Evolutionary conservation across 2,329 filamentous ascomycete species (phyloP).

Genomic region (Corinectria fuckeliana): DNA sequence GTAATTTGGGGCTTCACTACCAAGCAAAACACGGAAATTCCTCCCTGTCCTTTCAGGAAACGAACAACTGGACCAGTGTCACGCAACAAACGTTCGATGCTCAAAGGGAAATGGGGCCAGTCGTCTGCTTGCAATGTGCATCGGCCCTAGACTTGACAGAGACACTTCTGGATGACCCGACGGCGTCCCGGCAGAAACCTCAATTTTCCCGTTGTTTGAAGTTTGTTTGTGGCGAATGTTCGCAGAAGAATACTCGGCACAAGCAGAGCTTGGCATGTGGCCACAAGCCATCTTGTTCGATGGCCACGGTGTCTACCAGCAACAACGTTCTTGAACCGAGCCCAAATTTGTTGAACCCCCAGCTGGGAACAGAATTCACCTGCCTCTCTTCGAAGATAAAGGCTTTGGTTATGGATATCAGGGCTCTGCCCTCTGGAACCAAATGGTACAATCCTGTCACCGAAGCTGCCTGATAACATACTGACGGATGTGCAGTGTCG

Average conservation of each 20-base stretch:
- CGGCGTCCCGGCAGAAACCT: not conserved
- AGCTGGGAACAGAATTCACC: not conserved
- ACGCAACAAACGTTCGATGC: constrained; percentile 47
- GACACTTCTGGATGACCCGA: constrained; percentile 27
- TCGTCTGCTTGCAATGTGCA: constrained; percentile 41
- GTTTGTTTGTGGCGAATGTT: constrained; percentile 44
- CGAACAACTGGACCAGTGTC: constrained; percentile 17
- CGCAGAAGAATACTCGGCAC: not conserved
- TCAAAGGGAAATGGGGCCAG: constrained; percentile 34
- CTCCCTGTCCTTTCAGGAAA: not conserved
- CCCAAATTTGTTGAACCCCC: not conserved
- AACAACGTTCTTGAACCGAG: constrained; percentile 31
- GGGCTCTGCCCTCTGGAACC: constrained; percentile 26
- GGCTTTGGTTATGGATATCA: constrained; percentile 43
- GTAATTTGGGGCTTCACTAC: constrained; percentile 54
- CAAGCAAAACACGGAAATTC: constrained; percentile 36
- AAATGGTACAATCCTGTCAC: constrained; percentile 43
- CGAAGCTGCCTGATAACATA: not conserved
- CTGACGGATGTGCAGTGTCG: constrained; percentile 45
- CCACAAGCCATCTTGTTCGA: constrained; percentile 32
- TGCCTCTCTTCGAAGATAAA: constrained; percentile 43
- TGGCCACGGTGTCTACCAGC: constrained; percentile 35
- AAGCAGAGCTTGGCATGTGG: constrained; percentile 24
- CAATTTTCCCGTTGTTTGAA: constrained; percentile 43
- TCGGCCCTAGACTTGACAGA: constrained; percentile 34